A percentile compares a stretch with the other conserved stretches of the same genome.
phyloP scores from a whole-genome alignment of 2,329 filamentous ascomycete species.

The Didymella exigua region DNA sequence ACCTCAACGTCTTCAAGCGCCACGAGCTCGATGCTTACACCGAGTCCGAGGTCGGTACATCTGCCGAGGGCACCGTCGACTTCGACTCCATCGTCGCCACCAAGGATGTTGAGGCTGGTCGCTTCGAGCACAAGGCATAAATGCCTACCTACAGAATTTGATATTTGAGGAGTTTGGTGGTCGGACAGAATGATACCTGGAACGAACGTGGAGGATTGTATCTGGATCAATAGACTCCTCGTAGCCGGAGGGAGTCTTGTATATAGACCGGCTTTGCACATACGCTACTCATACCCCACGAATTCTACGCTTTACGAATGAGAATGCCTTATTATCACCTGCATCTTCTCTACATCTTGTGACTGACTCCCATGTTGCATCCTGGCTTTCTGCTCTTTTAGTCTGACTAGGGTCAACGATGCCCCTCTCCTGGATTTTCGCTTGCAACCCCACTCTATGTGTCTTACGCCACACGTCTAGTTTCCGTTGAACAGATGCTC shows the following conservation, averaged over 20 bases:
- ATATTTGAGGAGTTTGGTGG: constrained; percentile 1
- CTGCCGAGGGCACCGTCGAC: constrained; percentile 29
- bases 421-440: too few relatives aligned
- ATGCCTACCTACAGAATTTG: neutral
- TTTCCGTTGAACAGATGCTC: too few relatives aligned
- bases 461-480: too few relatives aligned
- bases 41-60: constrained; percentile 38
- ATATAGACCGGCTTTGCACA: constrained; percentile 19
- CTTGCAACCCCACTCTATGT: too few relatives aligned
- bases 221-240: constrained; percentile 1
- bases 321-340: neutral
- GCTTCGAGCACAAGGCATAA: constrained; percentile 24
- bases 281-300: constrained; percentile 16
- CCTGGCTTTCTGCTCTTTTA: too few relatives aligned
- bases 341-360: neutral
- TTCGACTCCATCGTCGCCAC: constrained; percentile 31
- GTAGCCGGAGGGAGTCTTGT: constrained; percentile 11
- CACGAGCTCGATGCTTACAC: constrained; percentile 46
- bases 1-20: constrained; percentile 44
- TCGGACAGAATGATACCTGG: constrained; percentile 12
- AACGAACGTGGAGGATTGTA: constrained; percentile 2
- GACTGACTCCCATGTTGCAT: neutral
- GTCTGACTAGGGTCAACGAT: too few relatives aligned
- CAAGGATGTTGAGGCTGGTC: constrained; percentile 34
- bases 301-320: constrained; percentile 13